phyloP scores from a whole-genome alignment of 257 asterid genomes.

The Solanum sitiens region DNA sequence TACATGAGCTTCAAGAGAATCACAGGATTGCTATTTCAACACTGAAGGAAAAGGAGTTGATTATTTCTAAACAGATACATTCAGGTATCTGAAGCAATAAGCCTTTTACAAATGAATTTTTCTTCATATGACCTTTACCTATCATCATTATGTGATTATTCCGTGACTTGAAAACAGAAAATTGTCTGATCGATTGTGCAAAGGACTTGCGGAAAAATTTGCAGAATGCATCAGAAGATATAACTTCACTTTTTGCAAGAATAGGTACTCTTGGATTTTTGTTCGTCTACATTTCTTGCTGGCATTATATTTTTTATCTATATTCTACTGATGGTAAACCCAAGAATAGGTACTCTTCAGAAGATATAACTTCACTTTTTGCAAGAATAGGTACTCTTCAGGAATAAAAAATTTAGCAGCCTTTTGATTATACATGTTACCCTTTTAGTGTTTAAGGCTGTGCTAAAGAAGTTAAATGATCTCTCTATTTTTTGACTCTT shows the following conservation, averaged over 20 bases:
- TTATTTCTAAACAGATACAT: constrained; percentile 47
- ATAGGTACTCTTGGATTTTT: constrained; percentile 30
- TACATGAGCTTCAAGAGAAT: constrained; percentile 59
- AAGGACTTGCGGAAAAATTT: constrained; percentile 49
- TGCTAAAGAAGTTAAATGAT: not conserved
- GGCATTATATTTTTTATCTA: not conserved
- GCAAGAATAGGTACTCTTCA: not conserved
- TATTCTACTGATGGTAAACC: not conserved
- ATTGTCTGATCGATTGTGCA: constrained; percentile 45
- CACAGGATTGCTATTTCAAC: constrained; percentile 30
- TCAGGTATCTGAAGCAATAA: constrained; percentile 33
- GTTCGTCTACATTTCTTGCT: not conserved
- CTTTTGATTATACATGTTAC: not conserved
- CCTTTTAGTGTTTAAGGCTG: not conserved
- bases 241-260: constrained; percentile 50
- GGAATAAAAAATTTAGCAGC: not conserved
- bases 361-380: too few species aligned
- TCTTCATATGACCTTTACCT: not conserved
- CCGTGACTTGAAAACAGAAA: constrained; percentile 35
- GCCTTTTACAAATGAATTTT: not conserved
- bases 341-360: too few species aligned
- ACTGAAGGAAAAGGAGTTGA: constrained; percentile 49
- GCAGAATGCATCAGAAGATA: constrained; percentile 59
- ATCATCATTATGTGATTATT: not conserved
- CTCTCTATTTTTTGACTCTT: not conserved